Conservation (phyloP, 2,329 filamentous ascomycete species). For the Dryadomyces quercus-mongolicae region DNA sequence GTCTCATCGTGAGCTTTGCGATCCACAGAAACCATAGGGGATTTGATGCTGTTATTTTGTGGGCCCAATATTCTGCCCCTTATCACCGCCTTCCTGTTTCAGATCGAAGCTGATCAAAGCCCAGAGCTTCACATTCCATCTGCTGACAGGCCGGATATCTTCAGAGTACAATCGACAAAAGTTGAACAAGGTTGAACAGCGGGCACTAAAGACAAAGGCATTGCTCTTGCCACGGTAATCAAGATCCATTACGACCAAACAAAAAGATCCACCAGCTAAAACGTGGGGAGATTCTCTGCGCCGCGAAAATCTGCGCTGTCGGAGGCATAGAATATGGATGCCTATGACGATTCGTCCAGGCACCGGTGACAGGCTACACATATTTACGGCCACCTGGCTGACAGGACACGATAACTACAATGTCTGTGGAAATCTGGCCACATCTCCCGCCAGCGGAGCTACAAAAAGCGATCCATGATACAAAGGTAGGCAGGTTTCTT, state of each 20-base stretch:
- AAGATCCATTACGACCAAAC: too few species aligned
- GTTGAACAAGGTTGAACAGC: too few species aligned
- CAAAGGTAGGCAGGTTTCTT: slow-evolving; percentile 38
- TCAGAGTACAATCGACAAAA: too few species aligned
- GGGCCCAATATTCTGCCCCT: neutral
- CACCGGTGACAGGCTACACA: neutral
- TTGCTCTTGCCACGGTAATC: too few species aligned
- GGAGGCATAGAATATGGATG: slow-evolving; percentile 13
- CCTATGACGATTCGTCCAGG: slow-evolving; percentile 3
- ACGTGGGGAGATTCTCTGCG: too few species aligned
- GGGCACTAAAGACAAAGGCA: too few species aligned
- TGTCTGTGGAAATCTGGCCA: slow-evolving; percentile 50
- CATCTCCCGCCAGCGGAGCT: slow-evolving; percentile 36
- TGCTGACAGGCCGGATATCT: too few species aligned
- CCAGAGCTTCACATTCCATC: too few species aligned
- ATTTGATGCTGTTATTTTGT: neutral
- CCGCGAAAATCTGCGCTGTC: too few species aligned
- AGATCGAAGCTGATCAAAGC: neutral
- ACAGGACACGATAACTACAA: slow-evolving; percentile 18
- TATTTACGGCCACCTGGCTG: slow-evolving; percentile 11
- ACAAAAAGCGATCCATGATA: slow-evolving; percentile 34
- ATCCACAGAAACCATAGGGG: too few species aligned
- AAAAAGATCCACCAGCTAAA: too few species aligned
- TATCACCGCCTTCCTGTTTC: slow-evolving; percentile 1
- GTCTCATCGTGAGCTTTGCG: too few species aligned